Base-by-base conservation (phyloP, 1,284 basidiomycete genomes). In the Austroboletus olivaceoglutinosus region DNA sequence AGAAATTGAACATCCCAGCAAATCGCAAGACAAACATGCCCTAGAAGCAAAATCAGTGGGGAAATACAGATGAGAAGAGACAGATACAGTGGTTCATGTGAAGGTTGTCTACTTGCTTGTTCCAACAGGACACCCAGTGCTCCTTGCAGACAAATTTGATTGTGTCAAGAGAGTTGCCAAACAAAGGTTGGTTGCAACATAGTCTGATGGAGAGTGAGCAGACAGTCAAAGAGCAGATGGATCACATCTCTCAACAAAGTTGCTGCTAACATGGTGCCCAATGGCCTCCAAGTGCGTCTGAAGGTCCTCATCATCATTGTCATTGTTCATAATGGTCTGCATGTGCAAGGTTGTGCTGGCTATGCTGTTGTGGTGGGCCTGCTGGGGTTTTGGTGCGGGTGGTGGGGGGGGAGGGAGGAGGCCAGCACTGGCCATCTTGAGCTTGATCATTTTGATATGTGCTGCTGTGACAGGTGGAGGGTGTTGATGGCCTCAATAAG, bases 61-160 rank as follows among this genome's bases (percentile, higher is more conserved):
- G 19, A 29, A 45, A 16, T 27, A 29, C 9, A 21, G 10, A 29
- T 38, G 16, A 21, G 21, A 41, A 2, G 8, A 10, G 25, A 67
- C 75, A 22, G 63, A 93, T 93, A 45, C 93, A 76, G 70, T 97
- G 94, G 68, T 98, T 98, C 10, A 94, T 98, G 42, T 94, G 81
- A 43, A 98, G 73, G 66, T 97, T 97, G 66, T 98, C 94, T 2
- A 97, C 92, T 68, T 97, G 95, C 65, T 96, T 95, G 51, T 92
- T 89, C 89, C 89, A 94, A 50, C 85, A 85, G 4, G 85, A 78
- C 0, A 78, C 77, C 92, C 92, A 94, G n/a, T 97, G 74, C 55
- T 98, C 94, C 67, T 98, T 98, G 75, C 94, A 98, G 54, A 98
- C 80, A 64, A 97, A 97, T 69, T 98, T 98, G 73, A 98, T 86